Conservation (phyloP, 768 basidiomycete genomes). For the Suillus decipiens region DNA sequence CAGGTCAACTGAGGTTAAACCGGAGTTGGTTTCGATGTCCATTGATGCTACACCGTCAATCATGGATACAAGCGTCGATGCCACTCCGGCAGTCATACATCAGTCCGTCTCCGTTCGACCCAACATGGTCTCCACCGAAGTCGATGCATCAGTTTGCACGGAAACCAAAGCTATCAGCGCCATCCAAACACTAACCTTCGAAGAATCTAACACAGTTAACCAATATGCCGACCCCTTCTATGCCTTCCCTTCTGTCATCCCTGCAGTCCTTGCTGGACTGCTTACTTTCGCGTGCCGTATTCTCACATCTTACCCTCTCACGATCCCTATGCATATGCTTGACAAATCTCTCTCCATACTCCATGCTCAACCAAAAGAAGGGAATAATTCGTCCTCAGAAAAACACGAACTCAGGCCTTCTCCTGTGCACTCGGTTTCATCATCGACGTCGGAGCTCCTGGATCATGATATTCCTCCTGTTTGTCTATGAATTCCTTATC, state of each 20-base stretch:
- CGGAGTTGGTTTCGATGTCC: conserved; percentile 40
- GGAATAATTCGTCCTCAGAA: conserved; percentile 29
- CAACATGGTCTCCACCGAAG: conserved; percentile 30
- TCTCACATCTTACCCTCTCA: conserved; percentile 51
- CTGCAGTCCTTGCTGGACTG: conserved; percentile 35
- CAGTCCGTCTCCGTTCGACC: conserved; percentile 32
- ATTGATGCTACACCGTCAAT: conserved; percentile 56
- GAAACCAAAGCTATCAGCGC: conserved; percentile 17
- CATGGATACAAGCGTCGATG: conserved; percentile 48
- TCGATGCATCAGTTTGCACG: conserved; percentile 33
- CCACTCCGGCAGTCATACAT: conserved; percentile 38
- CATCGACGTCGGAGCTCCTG: conserved; percentile 28
- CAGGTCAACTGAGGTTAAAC: conserved; percentile 41
- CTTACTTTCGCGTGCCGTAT: conserved; percentile 50
- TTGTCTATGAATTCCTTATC: conserved; percentile 50
- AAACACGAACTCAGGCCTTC: conserved; percentile 31
- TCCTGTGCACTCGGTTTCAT: conserved; percentile 26
- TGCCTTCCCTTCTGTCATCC: conserved; percentile 32
- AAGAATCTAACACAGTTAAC: conserved; percentile 22
- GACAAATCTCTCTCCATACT: conserved; percentile 38
- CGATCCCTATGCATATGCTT: conserved; percentile 45
- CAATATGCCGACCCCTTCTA: conserved; percentile 30
- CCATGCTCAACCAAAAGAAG: conserved; percentile 31
- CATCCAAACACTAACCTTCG: conserved; percentile 24
- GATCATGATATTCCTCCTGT: conserved; percentile 44